Evolutionary conservation across 2,329 filamentous ascomycete species (phyloP), one percentile per base, ranked within the genome.

Genomic region (Herpomyces periplanetae): DNA sequence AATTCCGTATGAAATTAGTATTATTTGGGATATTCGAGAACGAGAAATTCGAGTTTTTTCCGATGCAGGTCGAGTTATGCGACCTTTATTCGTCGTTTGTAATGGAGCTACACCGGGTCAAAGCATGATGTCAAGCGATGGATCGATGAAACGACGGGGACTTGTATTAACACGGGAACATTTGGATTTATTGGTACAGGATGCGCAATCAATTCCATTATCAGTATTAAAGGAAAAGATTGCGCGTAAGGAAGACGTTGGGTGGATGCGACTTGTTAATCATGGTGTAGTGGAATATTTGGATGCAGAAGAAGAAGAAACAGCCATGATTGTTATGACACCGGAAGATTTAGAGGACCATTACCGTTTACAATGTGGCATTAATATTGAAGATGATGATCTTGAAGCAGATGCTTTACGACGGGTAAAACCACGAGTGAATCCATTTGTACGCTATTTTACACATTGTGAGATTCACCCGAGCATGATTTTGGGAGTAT

Each of bases 391-490:
- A 13, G 28, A 34, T 8, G 49, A 51, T 8, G 56, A 68, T 13
- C 53, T 61, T 17, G 51, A 49, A 31, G 32, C 50, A 36, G 65
- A 85, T 29, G 55, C 63, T 17, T 75, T 87, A 32, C 60, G 62
- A 35, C 61, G 80, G 31, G 54, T 96, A 28, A 80, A 80, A 39
- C 73, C 71, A 1, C 62, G 61, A 31, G 56, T 80, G 16, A 88
- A 84, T 31, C 59, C 65, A 10, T 64, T 61, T 3, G 71, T 75
- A 8, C 66, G 84, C 39, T 69, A 63, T 32, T 91, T 75, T 49
- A 96, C 80, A 0, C 84, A 96, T 38, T 96, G 84, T 40, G 80
- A 96, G 42, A 91, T 96, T 36, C 84, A 96, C 32, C 84, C 80
- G 9, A 87, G 71, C 40, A 96, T 96, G 80, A 80, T 96, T 37